phyloP scores from a whole-genome alignment of 2,329 filamentous ascomycete genomes.

The Paradendryphiella salina region DNA sequence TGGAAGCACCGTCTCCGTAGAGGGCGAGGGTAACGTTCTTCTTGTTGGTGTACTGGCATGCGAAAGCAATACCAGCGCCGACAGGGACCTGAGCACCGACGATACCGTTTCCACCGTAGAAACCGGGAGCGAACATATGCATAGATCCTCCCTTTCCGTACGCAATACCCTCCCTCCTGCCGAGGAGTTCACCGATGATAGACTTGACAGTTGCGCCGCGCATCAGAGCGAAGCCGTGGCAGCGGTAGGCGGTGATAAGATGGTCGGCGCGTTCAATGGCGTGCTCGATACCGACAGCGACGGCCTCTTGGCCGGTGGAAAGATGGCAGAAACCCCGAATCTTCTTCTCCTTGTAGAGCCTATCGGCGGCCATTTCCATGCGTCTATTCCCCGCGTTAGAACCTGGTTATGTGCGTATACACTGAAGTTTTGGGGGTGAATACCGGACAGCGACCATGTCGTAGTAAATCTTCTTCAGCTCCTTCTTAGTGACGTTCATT shows the following conservation, averaged over 20 bases:
- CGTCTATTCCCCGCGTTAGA: conserved; percentile 62
- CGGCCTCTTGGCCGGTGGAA: conserved; percentile 96
- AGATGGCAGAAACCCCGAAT: conserved; percentile 99
- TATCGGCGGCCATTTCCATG: conserved; percentile 99
- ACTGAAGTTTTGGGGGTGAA: conserved; percentile 38
- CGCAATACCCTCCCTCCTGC: conserved; percentile 92
- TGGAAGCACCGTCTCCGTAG: conserved; percentile 97
- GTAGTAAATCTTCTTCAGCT: conserved; percentile 98
- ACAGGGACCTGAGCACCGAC: conserved; percentile 98
- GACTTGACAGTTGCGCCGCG: conserved; percentile 70
- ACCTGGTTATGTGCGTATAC: neutral
- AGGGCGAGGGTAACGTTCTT: conserved; percentile 86
- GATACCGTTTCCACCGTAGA: conserved; percentile 99
- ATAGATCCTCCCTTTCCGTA: conserved; percentile 99
- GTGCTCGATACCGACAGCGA: conserved; percentile 95
- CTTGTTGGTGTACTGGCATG: conserved; percentile 88
- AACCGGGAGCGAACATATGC: conserved; percentile 99
- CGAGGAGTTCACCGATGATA: conserved; percentile 54
- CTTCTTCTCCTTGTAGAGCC: conserved; percentile 99
- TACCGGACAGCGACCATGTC: conserved; percentile 96
- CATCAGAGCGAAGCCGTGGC: conserved; percentile 98
- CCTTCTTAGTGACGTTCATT: conserved; percentile 91
- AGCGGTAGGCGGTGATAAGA: conserved; percentile 96
- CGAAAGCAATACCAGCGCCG: conserved; percentile 93
- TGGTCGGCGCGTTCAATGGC: conserved; percentile 90